Base-by-base conservation (phyloP, 1,284 basidiomycete species). In the Austropuccinia psidii region DNA sequence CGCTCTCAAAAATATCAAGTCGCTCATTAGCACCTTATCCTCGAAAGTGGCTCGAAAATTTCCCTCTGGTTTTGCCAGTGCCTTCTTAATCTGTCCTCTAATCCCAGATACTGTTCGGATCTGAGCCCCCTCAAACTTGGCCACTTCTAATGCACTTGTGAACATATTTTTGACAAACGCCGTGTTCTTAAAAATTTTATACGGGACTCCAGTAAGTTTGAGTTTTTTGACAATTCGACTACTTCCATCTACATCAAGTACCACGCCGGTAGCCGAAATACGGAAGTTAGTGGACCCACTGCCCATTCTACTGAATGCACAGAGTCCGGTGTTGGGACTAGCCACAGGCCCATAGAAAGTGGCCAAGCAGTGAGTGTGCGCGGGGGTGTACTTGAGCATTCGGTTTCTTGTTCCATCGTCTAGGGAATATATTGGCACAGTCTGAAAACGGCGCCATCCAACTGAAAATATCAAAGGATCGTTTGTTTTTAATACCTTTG, bases 121-220 rank as follows among this genome's bases (percentile, higher is more conserved):
- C 80, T 91, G 92, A 15, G 95, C 96, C 11, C 96, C 96, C 81
- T 99, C 96, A 78, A 98, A 98, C 82, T 97, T 98, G 75, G 94
- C 93, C 13, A 98, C 93, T 81, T 98, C 95, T 37, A 98, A 85
- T 13, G 91, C 88, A 61, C 87, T 88, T 75, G 83, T 89, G 83
- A 98, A 98, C 95, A 99, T 99, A 80, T 97, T 93, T 83, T 90
- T 93, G 78, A 99, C 85, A 80, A 98, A 99, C 0, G 93, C 96
- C 17, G 96, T 99, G 82, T 99, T 99, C 84, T 98, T 98, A 86
- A 90, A 98, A 74, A 98, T 90, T 85, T 98, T 98, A 83, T 89
- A 91, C 31, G 96, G 95, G 33, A 88, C 85, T 55, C 96, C 95
- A 0, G 93, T 98, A 73, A 98, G 83, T 83, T 98, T 99, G 78